A percentile compares a stretch with the other conserved stretches of the same genome.
phyloP scores from a whole-genome alignment of 805 yeast species.

The Wickerhamiella domercqiae region DNA sequence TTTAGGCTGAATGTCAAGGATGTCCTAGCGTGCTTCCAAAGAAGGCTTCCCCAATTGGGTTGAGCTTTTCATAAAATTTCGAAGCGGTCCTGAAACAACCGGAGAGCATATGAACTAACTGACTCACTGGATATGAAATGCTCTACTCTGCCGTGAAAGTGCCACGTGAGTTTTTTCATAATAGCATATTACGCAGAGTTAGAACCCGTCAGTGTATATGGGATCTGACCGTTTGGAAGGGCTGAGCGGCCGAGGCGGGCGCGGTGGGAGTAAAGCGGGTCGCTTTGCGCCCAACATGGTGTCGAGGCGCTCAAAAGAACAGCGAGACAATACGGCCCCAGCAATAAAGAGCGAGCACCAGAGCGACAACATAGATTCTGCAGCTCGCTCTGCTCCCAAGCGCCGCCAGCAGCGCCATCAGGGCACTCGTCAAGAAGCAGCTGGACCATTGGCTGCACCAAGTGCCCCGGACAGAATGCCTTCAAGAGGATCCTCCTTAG shows the following conservation, averaged over 20 bases:
- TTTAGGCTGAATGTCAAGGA: no score
- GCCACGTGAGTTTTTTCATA: no score
- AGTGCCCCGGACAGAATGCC: conserved; percentile 7
- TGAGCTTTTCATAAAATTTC: no score
- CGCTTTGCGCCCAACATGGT: conserved; percentile 74
- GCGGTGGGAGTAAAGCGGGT: conserved; percentile 8
- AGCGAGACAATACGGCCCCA: conserved; percentile 66
- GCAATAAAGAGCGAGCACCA: conserved; percentile 26
- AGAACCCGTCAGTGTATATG: not conserved
- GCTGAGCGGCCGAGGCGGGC: conserved; percentile 7
- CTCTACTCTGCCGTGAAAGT: no score
- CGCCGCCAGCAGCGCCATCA: conserved; percentile 6
- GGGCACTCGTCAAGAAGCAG: conserved; percentile 19
- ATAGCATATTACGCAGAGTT: not conserved
- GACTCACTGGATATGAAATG: no score
- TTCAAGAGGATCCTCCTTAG: not conserved
- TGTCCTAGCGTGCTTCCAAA: no score
- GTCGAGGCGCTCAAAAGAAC: conserved; percentile 70
- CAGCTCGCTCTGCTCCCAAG: not conserved
- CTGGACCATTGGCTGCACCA: conserved; percentile 26
- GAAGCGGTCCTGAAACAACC: no score
- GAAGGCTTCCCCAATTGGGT: no score
- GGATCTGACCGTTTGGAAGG: conserved; percentile 3
- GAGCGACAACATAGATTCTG: conserved; percentile 10
- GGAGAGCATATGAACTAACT: no score